Base-by-base conservation (phyloP, 1,139 yeast genomes). In the Zygoascus sp. region DNA sequence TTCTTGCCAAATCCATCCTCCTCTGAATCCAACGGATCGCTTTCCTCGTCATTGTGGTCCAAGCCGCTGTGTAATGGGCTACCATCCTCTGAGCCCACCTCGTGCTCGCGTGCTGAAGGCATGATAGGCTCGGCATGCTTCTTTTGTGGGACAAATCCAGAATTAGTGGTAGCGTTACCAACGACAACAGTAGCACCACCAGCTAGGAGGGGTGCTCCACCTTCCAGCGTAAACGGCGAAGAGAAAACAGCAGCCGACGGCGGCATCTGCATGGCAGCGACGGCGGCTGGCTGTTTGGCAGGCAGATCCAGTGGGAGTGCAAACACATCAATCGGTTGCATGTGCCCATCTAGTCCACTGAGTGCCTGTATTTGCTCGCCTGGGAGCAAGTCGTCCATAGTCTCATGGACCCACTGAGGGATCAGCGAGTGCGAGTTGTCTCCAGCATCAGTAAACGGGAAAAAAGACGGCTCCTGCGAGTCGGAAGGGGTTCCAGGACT, bases 341-440 rank as follows among this genome's bases (percentile, higher is more conserved):
- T 9, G 11, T 30, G 34, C 4, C 8, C 8, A 16, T 30, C 34
- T 9, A 30, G 34, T 11, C 34, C 34, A 15, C 13, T 30, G 34
- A 30, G 13, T 13, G 9, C 17, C 17, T 8, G 34, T 13, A 30
- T 30, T 15, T 30, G 15, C 28, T 28, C 21, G 2, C 30, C 32
- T 10, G 41, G 41, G 16, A 35, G 39, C 3, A 35, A 20, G 16
- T 35, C 39, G 9, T 20, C 39, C 17, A 16, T 19, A 21, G 39
- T n/a, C 15, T 35, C 39, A 21, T 35, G 39, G 13, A 35, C 39
- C 39, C 39, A 35, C 11, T 17, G 19, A n/a, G 39, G 39, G 22
- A 35, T 35, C 39, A 35, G 13, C 19, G 39, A 20, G 17, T 35
- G 39, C 13, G 25, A 20, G n/a, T n/a, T 21, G 16, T n/a, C n/a